Evolutionary conservation across 495 filamentous ascomycete species (phyloP).

Genomic region (Filosporella fistucella): DNA sequence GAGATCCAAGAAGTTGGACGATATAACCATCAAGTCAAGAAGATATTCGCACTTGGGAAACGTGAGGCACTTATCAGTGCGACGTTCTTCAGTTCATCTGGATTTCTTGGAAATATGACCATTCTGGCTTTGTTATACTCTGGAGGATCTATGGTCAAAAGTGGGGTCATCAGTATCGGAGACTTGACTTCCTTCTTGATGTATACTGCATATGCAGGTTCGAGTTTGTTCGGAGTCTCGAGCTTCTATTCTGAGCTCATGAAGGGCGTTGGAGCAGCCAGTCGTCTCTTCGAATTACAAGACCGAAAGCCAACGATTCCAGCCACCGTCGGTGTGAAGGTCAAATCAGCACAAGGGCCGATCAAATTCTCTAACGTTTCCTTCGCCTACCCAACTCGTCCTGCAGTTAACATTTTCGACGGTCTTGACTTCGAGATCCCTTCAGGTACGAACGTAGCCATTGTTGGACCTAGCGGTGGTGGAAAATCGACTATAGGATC

Average conservation of each 20-base stretch:
- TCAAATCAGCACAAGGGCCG: slow-evolving; percentile 76
- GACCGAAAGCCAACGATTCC: slow-evolving; percentile 85
- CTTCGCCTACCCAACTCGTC: slow-evolving; percentile 88
- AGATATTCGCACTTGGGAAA: slow-evolving; percentile 85
- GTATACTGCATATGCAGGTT: slow-evolving; percentile 93
- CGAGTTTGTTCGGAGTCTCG: slow-evolving; percentile 85
- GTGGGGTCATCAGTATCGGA: slow-evolving; percentile 80
- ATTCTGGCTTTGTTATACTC: slow-evolving; percentile 88
- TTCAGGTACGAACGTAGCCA: slow-evolving; percentile 89
- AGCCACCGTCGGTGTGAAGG: slow-evolving; percentile 71
- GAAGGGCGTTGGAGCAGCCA: slow-evolving; percentile 96
- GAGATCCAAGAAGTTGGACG: slow-evolving; percentile 84
- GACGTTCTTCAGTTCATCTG: slow-evolving; percentile 85
- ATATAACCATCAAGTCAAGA: slow-evolving; percentile 87
- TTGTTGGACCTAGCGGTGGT: slow-evolving; percentile 91
- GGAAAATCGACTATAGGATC: slow-evolving; percentile 94
- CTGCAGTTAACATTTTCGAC: slow-evolving; percentile 87
- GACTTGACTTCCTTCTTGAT: slow-evolving; percentile 97
- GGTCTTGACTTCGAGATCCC: slow-evolving; percentile 85
- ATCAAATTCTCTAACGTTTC: slow-evolving; percentile 81
- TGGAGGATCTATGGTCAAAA: slow-evolving; percentile 83
- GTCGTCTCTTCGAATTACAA: slow-evolving; percentile 91
- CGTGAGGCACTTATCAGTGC: slow-evolving; percentile 83
- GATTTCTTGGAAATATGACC: slow-evolving; percentile 92
- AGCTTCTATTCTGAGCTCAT: slow-evolving; percentile 97